phyloP scores from a whole-genome alignment of 148 eudicot genomes.

The Amaranthus hypochondriacus region DNA sequence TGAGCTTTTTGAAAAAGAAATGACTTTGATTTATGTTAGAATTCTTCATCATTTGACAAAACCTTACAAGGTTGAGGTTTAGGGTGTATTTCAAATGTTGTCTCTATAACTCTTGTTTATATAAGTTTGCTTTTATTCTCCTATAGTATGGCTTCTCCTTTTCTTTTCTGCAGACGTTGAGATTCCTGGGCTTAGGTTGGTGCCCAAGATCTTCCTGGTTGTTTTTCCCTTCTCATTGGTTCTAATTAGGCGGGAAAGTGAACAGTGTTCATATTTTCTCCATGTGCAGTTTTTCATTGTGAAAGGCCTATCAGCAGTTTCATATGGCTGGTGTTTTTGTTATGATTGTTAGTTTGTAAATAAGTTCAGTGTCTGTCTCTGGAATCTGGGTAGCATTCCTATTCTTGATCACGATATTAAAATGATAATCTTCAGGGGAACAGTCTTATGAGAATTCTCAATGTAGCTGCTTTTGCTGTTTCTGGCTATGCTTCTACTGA shows the following conservation, averaged over 20 bases:
- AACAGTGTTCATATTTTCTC: not conserved
- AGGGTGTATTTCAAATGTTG: not conserved
- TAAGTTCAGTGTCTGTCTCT: constrained; percentile 5
- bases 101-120: no score
- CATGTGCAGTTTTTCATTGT: not conserved
- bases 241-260: not conserved
- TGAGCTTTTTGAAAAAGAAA: not conserved
- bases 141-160: not conserved
- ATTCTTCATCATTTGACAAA: not conserved
- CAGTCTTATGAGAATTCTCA: constrained; percentile 72
- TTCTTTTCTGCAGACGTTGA: not conserved
- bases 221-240: not conserved
- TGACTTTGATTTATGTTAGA: not conserved
- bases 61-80: not conserved
- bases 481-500: constrained; percentile 82
- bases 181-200: not conserved
- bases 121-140: not conserved
- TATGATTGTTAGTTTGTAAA: not conserved
- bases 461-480: constrained; percentile 84
- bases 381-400: not conserved
- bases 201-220: not conserved
- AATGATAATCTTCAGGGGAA: constrained; percentile 46
- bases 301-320: not conserved
- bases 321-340: not conserved
- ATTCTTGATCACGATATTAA: not conserved